Conservation (phyloP, 495 filamentous ascomycete species). For the Hypoxylon trugodes region DNA sequence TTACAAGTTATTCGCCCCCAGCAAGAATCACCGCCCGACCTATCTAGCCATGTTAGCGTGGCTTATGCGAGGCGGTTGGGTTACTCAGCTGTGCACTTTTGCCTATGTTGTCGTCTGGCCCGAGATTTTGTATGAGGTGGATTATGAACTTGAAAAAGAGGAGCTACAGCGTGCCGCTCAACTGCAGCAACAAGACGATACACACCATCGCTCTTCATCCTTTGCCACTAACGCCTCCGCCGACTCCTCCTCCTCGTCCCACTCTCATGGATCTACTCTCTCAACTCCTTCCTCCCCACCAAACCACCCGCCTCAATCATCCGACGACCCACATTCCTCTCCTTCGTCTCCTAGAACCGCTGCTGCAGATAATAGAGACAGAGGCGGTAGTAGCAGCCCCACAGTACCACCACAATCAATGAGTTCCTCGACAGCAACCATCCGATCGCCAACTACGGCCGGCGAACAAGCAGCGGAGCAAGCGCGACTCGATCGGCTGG, state of each 20-base stretch:
- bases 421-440: slow-evolving; percentile 34
- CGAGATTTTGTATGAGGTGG: slow-evolving; percentile 68
- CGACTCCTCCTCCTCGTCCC: neutral
- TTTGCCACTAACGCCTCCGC: slow-evolving; percentile 17
- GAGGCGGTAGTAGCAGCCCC: slow-evolving; percentile 19
- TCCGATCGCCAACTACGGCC: slow-evolving; percentile 38
- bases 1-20: slow-evolving; percentile 83
- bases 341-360: slow-evolving; percentile 25
- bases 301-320: slow-evolving; percentile 28
- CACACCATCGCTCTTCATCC: slow-evolving; percentile 1
- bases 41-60: slow-evolving; percentile 93
- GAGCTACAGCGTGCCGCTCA: slow-evolving; percentile 45
- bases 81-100: slow-evolving; percentile 88
- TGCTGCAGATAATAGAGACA: slow-evolving; percentile 24
- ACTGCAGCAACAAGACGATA: neutral
- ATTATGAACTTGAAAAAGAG: slow-evolving; percentile 63
- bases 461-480: slow-evolving; percentile 58
- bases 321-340: slow-evolving; percentile 42
- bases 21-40: slow-evolving; percentile 82
- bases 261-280: slow-evolving; percentile 21
- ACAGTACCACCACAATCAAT: slow-evolving; percentile 3
- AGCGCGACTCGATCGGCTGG: slow-evolving; percentile 61
- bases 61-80: slow-evolving; percentile 91
- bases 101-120: slow-evolving; percentile 77
- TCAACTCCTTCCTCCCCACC: too few relatives aligned